Percentiles rank a stretch among this genome's conserved stretches.
These are phyloP conservation scores for Phytophthora pistaciae DNA, from an alignment of 352 stramenopile species.

Conservation along the genomic window DNA sequence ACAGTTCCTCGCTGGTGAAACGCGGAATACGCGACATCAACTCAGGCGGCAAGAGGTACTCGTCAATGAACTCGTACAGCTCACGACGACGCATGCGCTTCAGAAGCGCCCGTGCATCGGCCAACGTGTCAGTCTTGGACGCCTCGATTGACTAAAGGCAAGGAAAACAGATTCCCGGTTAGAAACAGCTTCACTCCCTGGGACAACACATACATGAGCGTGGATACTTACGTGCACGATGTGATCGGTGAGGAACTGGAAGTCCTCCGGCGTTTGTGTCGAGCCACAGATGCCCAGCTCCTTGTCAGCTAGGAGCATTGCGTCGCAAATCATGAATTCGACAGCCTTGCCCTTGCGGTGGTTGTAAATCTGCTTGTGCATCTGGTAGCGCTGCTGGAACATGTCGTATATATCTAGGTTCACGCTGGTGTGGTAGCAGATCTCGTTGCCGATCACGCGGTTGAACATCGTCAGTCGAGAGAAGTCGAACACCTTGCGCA, in stretches of 20 bases:
- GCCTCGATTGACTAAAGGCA: slow-evolving; percentile 70
- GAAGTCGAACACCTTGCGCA: slow-evolving; percentile 84
- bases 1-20: slow-evolving; percentile 68
- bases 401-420: slow-evolving; percentile 91
- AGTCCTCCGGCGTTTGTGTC: slow-evolving; percentile 68
- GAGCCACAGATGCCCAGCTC: slow-evolving; percentile 74
- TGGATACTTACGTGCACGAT: slow-evolving; percentile 64
- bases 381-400: slow-evolving; percentile 91
- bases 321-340: slow-evolving; percentile 93
- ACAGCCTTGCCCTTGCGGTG: slow-evolving; percentile 90
- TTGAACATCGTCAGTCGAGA: slow-evolving; percentile 85
- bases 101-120: slow-evolving; percentile 67
- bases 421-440: slow-evolving; percentile 91
- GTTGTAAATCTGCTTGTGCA: slow-evolving; percentile 93
- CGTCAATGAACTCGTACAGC: slow-evolving; percentile 90
- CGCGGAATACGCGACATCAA: slow-evolving; percentile 61
- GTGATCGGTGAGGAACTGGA: slow-evolving; percentile 84
- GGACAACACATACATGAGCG: background rate
- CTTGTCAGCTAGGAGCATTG: slow-evolving; percentile 79
- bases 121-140: slow-evolving; percentile 67
- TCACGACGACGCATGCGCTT: slow-evolving; percentile 75
- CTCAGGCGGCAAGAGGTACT: slow-evolving; percentile 72
- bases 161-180: background rate
- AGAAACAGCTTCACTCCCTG: background rate
- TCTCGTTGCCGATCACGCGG: slow-evolving; percentile 86